Conservation (phyloP, 2,329 filamentous ascomycete genomes). For the Fusarium circinatum region DNA sequence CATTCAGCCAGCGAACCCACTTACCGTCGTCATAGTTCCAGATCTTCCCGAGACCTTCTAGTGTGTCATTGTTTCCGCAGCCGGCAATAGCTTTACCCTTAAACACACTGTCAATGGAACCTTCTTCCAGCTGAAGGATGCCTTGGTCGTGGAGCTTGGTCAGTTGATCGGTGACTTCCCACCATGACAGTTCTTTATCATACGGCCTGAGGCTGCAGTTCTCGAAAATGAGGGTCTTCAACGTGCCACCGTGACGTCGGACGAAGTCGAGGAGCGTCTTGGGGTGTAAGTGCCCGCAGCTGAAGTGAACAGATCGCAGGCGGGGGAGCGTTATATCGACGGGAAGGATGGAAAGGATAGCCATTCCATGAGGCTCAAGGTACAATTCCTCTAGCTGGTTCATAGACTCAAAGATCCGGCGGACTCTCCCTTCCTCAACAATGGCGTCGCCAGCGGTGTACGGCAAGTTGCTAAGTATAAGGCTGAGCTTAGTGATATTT, state of each 20-base stretch:
- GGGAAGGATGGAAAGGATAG: neutral
- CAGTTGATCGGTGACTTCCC: accelerated
- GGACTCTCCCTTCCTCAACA: neutral
- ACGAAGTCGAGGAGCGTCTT: neutral
- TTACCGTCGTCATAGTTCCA: neutral
- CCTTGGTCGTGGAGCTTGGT: neutral
- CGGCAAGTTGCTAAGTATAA: neutral
- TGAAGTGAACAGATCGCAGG: accelerated
- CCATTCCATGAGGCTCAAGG: neutral
- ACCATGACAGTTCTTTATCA: accelerated
- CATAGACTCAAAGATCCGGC: neutral
- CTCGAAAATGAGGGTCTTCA: accelerated
- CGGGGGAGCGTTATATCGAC: neutral
- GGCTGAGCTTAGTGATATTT: neutral
- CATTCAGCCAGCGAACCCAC: neutral
- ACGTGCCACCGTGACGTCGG: neutral
- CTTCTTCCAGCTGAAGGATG: neutral
- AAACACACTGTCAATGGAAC: neutral
- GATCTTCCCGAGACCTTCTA: neutral
- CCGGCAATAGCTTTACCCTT: accelerated
- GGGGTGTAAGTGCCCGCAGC: neutral
- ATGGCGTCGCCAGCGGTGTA: neutral
- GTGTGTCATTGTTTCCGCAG: neutral
- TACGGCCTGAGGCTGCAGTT: neutral
- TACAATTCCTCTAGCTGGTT: neutral